Evolutionary conservation across 345 rosid genomes (phyloP).

Genomic region (Excoecaria cochinchinensis): DNA sequence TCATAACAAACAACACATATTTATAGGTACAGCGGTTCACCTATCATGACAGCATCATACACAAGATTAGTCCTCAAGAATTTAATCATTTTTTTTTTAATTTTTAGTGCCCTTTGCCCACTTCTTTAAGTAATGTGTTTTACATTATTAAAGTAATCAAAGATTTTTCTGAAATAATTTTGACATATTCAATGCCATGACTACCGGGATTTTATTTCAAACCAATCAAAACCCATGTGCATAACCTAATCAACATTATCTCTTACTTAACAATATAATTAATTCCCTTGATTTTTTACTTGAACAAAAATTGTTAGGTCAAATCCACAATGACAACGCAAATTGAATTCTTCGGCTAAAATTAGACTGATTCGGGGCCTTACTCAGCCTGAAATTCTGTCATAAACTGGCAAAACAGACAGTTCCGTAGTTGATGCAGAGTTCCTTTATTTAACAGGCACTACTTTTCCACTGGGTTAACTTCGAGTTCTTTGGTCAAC

Average conservation of each 20-base stretch:
- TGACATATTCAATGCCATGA: slow-evolving; percentile 4
- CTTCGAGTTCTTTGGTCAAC: too few relatives aligned
- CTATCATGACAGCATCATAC: not conserved
- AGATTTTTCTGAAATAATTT: not conserved
- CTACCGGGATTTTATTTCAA: not conserved
- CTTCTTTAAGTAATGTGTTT: not conserved
- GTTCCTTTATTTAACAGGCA: too few relatives aligned
- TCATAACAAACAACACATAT: not conserved
- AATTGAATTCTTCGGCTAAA: not conserved
- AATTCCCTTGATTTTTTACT: not conserved
- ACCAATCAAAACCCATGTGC: not conserved
- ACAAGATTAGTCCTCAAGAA: not conserved
- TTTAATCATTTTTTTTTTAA: not conserved
- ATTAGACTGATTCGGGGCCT: not conserved
- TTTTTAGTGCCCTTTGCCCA: not conserved
- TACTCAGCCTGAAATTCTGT: too few relatives aligned
- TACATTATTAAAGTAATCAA: not conserved
- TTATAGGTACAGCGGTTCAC: not conserved
- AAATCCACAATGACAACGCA: not conserved
- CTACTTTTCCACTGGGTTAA: too few relatives aligned
- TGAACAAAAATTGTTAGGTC: not conserved
- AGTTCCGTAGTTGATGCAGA: too few relatives aligned
- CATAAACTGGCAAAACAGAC: too few relatives aligned
- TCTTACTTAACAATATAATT: not conserved
- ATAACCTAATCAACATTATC: not conserved